Conservation (phyloP, 2,329 filamentous ascomycete species). For the Neurospora crassa region DNA sequence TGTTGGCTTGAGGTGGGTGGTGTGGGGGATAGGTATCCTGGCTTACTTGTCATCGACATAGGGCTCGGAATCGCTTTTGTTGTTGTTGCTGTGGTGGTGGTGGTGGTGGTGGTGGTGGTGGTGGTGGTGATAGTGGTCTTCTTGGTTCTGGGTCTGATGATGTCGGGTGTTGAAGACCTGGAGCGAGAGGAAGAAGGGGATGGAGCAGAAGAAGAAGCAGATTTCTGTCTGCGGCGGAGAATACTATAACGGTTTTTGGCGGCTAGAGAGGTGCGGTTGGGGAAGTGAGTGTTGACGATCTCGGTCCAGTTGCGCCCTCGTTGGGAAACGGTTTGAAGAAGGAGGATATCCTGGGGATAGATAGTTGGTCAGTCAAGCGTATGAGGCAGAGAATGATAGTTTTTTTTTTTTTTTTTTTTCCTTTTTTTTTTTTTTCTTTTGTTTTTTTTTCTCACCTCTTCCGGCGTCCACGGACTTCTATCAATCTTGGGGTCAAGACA, state of each 20-base stretch:
- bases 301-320: conserved; percentile 19
- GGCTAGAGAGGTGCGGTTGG: conserved; percentile 18
- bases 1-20: background rate
- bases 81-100: too few relatives aligned
- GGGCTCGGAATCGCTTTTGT: background rate
- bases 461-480: conserved; percentile 18
- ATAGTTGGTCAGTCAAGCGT: background rate
- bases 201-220: background rate
- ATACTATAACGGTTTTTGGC: conserved; percentile 20
- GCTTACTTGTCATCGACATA: background rate
- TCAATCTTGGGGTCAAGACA: conserved; percentile 18
- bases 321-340: conserved; percentile 14
- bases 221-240: conserved; percentile 12
- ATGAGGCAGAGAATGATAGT: too few relatives aligned
- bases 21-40: background rate
- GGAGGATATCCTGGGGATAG: conserved; percentile 11
- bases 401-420: too few relatives aligned
- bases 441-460: conserved; percentile 12
- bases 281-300: conserved; percentile 17
- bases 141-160: background rate
- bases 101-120: too few relatives aligned
- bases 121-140: background rate
- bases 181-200: background rate
- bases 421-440: too few relatives aligned
- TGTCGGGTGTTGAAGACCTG: background rate